Base-by-base conservation (phyloP, 805 yeast species). In the Komagataella phaffii region DNA sequence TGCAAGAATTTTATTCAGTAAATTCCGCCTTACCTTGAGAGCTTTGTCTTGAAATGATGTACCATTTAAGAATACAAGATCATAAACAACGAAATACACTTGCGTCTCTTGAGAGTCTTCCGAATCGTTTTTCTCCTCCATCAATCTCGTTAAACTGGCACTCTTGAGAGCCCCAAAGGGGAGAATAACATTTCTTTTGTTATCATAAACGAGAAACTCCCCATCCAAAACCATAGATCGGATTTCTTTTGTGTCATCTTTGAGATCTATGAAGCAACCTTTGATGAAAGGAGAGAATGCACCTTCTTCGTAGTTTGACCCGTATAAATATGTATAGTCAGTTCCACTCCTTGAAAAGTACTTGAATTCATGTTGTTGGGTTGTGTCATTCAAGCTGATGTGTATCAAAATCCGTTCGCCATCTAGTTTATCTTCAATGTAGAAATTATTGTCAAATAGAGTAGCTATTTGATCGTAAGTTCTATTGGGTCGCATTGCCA, bases 181-280 rank as follows among this genome's bases (percentile, higher is more conserved):
- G 19, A 89, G 67, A 3, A 88, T 71, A 1, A 68, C 67, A 43
- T 75, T 62, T 52, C 72, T 66, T 48, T 64, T 69, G 51, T 79
- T 77, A 64, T 90, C 96, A 75, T 80, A 89, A 0, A 95, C 88
- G 1, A 91, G 81, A 91, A 91, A 87, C 64, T 91, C 99, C 0
- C 98, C 97, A 66, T 91, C 99, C 3, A 91, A 60, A 5, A 85
- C 47, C 72, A 19, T 74, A 66, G 45, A 56, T 64, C 7, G 61
- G 53, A 7, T 74, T 65, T 3, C 53, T 57, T 3, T 50, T 47
- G 17, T 49, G 10, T 30, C 40, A 30, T 8, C 40, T 5, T 30
- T 8, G 3, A 30, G 14, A 30, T 30, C 40, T 14, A 30, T 5
- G 54, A 50, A 67, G 70, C 56, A 56, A 1, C 51, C 62, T 6